Conservation (phyloP, 1,284 basidiomycete species). For the Microbotryum scabiosae region DNA sequence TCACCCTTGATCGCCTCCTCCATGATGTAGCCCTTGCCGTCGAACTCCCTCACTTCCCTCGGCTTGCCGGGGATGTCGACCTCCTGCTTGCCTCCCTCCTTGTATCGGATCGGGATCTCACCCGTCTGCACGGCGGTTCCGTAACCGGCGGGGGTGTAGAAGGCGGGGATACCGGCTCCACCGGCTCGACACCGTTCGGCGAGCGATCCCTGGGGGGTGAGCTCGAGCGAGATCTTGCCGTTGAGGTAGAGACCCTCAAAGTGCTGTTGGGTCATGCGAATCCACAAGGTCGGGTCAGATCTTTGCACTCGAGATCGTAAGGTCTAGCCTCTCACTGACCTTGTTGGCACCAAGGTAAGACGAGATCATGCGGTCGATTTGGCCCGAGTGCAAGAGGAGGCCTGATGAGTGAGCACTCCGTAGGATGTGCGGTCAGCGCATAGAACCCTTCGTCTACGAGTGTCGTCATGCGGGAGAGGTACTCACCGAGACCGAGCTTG, state of each 20-base stretch:
- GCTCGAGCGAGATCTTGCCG: constrained; percentile 73
- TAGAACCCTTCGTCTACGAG: neutral
- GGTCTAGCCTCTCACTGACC: neutral
- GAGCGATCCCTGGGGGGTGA: constrained; percentile 82
- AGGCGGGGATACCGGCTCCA: constrained; percentile 89
- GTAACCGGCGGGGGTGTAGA: constrained; percentile 83
- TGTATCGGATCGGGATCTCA: constrained; percentile 41
- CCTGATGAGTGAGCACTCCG: constrained; percentile 46
- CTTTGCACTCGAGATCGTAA: neutral
- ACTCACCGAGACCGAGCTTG: constrained; percentile 66
- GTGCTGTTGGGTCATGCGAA: neutral
- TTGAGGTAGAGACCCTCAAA: constrained; percentile 52
- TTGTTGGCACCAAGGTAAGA: constrained; percentile 37
- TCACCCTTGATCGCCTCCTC: constrained; percentile 73
- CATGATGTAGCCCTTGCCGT: constrained; percentile 74
- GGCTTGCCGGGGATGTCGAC: constrained; percentile 38
- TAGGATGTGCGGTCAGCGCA: neutral
- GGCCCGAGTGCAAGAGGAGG: constrained; percentile 63
- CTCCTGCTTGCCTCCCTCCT: constrained; percentile 50
- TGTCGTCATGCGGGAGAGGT: no score
- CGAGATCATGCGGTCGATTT: constrained; percentile 71
- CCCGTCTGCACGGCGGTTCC: constrained; percentile 43
- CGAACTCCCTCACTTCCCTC: constrained; percentile 72
- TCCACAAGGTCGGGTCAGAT: neutral
- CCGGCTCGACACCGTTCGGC: constrained; percentile 85